phyloP scores from a whole-genome alignment of 192 early-diverging fungal species.

The Coemansia sp. region DNA sequence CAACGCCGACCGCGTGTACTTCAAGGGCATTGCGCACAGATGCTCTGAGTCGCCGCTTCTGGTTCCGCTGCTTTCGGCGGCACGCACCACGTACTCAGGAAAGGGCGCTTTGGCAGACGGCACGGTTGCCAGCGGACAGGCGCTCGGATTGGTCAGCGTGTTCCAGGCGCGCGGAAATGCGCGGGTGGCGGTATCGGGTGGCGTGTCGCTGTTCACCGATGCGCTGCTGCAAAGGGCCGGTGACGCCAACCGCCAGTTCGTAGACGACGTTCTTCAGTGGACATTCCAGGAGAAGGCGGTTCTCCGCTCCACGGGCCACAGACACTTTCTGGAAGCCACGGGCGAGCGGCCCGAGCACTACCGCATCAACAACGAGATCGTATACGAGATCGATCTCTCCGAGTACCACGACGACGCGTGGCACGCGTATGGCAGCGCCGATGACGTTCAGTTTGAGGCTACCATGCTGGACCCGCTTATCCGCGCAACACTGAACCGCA shows the following conservation, averaged over 20 bases:
- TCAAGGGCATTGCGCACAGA: constrained; percentile 77
- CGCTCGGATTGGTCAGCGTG: constrained; percentile 74
- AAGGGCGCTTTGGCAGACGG: neutral
- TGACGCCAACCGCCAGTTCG: constrained; percentile 73
- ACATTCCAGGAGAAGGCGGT: constrained; percentile 90
- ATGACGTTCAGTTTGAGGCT: constrained; percentile 84
- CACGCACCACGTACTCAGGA: constrained; percentile 65
- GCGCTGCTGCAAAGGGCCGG: constrained; percentile 47
- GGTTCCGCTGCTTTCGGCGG: constrained; percentile 61
- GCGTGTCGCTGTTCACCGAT: constrained; percentile 81
- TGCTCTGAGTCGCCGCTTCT: constrained; percentile 66
- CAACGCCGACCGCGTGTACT: constrained; percentile 48
- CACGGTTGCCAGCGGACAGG: constrained; percentile 56
- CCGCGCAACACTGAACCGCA: constrained; percentile 65
- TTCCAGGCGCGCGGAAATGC: constrained; percentile 91
- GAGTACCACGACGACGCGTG: constrained; percentile 79
- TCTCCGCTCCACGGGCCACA: constrained; percentile 57
- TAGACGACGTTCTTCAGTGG: constrained; percentile 79
- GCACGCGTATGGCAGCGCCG: constrained; percentile 68
- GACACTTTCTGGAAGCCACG: constrained; percentile 63
- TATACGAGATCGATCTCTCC: constrained; percentile 79
- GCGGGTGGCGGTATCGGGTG: constrained; percentile 81
- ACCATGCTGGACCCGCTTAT: constrained; percentile 99
- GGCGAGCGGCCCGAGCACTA: constrained; percentile 74
- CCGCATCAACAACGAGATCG: constrained; percentile 90